Evolutionary conservation across 2,329 filamentous ascomycete species (phyloP), one percentile per base, ranked within the genome.

Genomic region (Fusarium agapanthi): DNA sequence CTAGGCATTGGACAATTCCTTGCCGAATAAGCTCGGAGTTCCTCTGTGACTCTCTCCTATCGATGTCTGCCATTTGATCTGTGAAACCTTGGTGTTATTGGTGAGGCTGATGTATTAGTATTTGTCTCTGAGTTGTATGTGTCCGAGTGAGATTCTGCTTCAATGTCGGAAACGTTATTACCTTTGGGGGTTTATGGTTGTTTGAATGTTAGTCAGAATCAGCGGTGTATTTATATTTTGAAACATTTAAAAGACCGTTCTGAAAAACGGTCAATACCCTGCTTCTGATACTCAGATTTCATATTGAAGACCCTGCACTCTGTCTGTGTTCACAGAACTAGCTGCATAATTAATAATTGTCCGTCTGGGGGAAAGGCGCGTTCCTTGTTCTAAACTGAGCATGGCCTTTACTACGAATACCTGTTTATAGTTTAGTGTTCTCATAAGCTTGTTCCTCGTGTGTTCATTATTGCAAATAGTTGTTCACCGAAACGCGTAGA

Each of bases 231-330:
- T 24, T 34, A 51, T 50, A 50, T 12, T 8, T 7, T 2, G 0
- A 2, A 11, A 8, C 4, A 7, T 24, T 4, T 0, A 13, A 0
- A 18, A 30, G 18, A 3, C 7, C 12, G 22, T n/a, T 45, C 44
- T 28, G 0, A 28, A 2, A 32, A 9, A 24, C 3, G 6, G 6
- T 5, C 0, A 2, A 5, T 18, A 9, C 20, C 8, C 8, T 32
- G 12, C 9, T 7, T 18, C 12, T 20, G 0, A 24, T 20, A 7
- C 9, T 20, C 12, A 11, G 6, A 15, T 24, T 24, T 2, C 3
- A 24, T 34, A 1, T 20, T 3, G 6, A 3, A 50, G 30, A 20
- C 2, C 6, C 11, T 45, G 26, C 13, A 28, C 24, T 22, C 1
- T 5, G 13, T 6, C 3, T 4, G 12, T 24, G 47, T 50, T 50